phyloP scores from a whole-genome alignment of 306 rosid species.

The Cucurbita argyrosperma region DNA sequence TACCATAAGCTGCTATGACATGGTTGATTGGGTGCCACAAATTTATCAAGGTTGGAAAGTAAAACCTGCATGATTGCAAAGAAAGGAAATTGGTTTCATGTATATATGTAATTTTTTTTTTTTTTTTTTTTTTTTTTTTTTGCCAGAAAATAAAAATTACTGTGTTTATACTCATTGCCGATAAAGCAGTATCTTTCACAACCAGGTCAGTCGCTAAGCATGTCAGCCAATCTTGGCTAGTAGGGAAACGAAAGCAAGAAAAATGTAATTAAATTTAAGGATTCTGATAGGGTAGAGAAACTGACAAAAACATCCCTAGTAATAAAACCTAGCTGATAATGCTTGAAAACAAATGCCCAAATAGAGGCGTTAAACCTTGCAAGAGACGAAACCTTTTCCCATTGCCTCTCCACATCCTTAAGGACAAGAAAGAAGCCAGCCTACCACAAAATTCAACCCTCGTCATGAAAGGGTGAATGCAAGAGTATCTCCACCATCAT shows the following conservation, averaged over 20 bases:
- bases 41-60: constrained; percentile 22
- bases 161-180: background rate
- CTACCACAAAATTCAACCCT: no score
- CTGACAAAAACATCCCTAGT: background rate
- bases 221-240: background rate
- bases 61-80: constrained; percentile 10
- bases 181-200: background rate
- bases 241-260: background rate
- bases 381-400: background rate
- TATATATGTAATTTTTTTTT: background rate
- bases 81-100: background rate
- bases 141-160: background rate
- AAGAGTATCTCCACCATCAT: no score
- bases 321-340: background rate
- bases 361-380: background rate
- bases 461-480: no score
- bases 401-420: background rate
- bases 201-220: background rate
- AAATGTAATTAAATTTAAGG: background rate
- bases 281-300: background rate
- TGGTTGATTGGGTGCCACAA: constrained; percentile 22
- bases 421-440: no score
- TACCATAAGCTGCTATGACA: constrained; percentile 26
- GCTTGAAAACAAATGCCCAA: background rate
- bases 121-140: background rate